These are phyloP conservation scores for Didymella sp. DNA, from an alignment of 2,329 filamentous ascomycete genomes.

Conservation along the genomic window DNA sequence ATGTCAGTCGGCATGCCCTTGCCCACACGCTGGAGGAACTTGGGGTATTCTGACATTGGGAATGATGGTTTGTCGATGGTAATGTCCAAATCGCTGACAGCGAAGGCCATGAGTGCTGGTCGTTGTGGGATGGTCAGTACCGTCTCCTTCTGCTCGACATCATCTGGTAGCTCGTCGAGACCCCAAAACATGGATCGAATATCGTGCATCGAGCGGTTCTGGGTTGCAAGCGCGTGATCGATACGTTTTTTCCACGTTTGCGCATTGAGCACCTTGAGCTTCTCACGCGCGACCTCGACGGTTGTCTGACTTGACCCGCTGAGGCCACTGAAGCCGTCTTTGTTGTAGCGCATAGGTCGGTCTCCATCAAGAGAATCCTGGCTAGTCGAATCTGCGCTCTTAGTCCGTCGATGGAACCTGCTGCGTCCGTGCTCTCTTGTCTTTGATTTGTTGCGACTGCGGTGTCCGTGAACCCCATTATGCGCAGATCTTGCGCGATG, in stretches of 20 bases:
- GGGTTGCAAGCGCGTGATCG: conserved; percentile 73
- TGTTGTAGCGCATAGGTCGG: conserved; percentile 71
- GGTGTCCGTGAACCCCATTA: conserved; percentile 40
- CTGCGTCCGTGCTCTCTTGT: conserved; percentile 38
- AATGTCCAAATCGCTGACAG: conserved; percentile 85
- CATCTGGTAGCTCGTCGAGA: conserved; percentile 78
- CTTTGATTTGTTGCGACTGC: conserved; percentile 48
- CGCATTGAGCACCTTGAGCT: conserved; percentile 80
- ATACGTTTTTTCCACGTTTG: conserved; percentile 93
- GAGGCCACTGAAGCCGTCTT: conserved; percentile 75
- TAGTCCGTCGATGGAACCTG: conserved; percentile 50
- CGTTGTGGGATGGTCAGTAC: conserved; percentile 86
- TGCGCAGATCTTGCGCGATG: conserved; percentile 61
- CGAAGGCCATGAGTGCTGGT: conserved; percentile 79
- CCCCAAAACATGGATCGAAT: conserved; percentile 83
- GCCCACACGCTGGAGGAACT: conserved; percentile 87
- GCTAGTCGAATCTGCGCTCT: conserved; percentile 45
- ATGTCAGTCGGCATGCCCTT: conserved; percentile 95
- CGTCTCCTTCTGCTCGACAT: conserved; percentile 80
- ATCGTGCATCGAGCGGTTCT: conserved; percentile 77
- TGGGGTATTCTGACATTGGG: conserved; percentile 77
- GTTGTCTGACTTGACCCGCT: conserved; percentile 75
- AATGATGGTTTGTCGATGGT: conserved; percentile 93
- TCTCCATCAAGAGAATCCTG: conserved; percentile 36
- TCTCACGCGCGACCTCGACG: conserved; percentile 76